Evolutionary conservation across 2,329 filamentous ascomycete species (phyloP), one percentile per base, ranked within the genome.

Genomic region (Trichophyton equinum): DNA sequence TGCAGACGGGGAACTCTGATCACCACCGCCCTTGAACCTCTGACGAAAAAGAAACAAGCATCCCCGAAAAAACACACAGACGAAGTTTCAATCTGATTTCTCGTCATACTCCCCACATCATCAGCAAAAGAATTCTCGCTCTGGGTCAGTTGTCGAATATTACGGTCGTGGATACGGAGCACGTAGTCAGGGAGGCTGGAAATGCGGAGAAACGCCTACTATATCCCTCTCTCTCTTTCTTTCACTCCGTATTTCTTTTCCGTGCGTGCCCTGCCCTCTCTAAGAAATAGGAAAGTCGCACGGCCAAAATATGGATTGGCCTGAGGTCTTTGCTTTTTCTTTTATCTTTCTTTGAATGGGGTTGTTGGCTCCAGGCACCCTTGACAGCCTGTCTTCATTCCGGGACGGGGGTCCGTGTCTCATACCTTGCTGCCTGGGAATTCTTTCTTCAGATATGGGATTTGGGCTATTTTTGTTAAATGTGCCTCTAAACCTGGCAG

Each of bases 1-100:
- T 27, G 55, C 38, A 53, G 27, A 53, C 49, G 49, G 49, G 49
- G 49, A 53, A 53, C 49, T 53, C 49, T 53, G 49, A 33, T 53
- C 49, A 53, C 49, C 49, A 6, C 18, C 22, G 18, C 49, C 49
- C 25, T 53, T 33, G 49, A 53, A 53, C 49, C 49, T 53, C 22
- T 20, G 49, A 8, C 9, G 25, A 53, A 53, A 53, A 53, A 53
- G 49, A 53, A 53, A 53, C 49, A 25, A 53, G 49, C 49, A 30
- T 27, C 27, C 49, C 49, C 27, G 33, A 53, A 53, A 22, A 53
- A 53, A 53, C 49, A 53, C 49, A 53, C 49, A 33, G 49, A 53
- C 49, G 49, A 53, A 47, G 44, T 47, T 47, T 47, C 44, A 47
- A 47, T 44, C 15, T n/a, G 40, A 13, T 33, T 33, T 27, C 49